Evolutionary conservation across 805 yeast species (phyloP).

Genomic region (Teunomyces pallodes): DNA sequence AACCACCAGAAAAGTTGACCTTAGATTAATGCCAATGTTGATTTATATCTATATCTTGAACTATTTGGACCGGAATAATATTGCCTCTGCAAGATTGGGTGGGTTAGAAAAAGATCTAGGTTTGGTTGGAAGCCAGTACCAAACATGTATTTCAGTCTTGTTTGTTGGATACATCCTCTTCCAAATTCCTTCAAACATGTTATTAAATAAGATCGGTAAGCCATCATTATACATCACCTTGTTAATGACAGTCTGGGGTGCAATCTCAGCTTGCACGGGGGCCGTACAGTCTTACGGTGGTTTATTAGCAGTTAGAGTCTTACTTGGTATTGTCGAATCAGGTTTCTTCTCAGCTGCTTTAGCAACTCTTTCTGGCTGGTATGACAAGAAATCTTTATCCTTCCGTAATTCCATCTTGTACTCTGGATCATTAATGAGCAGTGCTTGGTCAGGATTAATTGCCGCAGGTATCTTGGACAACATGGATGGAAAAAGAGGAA

Average conservation of each 20-base stretch:
- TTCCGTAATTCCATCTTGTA: conserved; percentile 49
- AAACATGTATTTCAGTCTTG: conserved; percentile 51
- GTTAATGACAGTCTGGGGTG: conserved; percentile 53
- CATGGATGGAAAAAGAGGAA: conserved; percentile 41
- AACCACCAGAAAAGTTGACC: conserved; percentile 47
- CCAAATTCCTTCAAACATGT: conserved; percentile 50
- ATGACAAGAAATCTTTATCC: conserved; percentile 48
- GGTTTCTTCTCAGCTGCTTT: conserved; percentile 48
- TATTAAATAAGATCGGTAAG: conserved; percentile 44
- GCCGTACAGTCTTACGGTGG: conserved; percentile 45
- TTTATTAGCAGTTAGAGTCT: conserved; percentile 44
- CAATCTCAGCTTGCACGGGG: conserved; percentile 46
- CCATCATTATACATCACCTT: conserved; percentile 51
- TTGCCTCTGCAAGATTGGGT: conserved; percentile 54
- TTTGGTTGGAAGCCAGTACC: conserved; percentile 42
- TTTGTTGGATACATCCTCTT: conserved; percentile 49
- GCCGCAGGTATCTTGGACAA: conserved; percentile 51
- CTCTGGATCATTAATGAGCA: conserved; percentile 50
- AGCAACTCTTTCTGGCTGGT: conserved; percentile 54
- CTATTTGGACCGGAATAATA: conserved; percentile 51
- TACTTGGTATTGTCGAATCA: conserved; percentile 48
- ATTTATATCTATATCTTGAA: conserved; percentile 51
- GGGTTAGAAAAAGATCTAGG: conserved; percentile 46
- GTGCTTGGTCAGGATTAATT: conserved; percentile 55
- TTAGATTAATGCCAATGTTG: conserved; percentile 49